phyloP scores from a whole-genome alignment of 345 rosid species.

The Eucalyptus dawsonii region DNA sequence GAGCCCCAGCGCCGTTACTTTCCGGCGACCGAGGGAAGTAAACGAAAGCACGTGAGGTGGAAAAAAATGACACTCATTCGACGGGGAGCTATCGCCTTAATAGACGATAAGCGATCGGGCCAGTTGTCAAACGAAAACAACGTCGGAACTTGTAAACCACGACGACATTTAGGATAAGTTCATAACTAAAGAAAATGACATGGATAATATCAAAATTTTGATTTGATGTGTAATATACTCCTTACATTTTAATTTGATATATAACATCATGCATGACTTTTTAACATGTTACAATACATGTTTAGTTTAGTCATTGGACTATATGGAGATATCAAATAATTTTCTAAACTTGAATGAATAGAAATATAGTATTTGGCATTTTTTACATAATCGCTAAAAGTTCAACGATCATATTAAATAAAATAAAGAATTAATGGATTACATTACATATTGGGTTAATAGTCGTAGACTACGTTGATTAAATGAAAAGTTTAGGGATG shows the following conservation, averaged over 20 bases:
- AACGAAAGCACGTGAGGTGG: background rate
- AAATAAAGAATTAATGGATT: no score
- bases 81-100: background rate
- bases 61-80: background rate
- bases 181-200: background rate
- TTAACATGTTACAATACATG: no score
- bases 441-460: no score
- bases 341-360: background rate
- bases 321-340: no score
- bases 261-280: background rate
- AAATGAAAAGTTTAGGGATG: background rate
- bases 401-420: no score
- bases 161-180: background rate
- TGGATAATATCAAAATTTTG: no score
- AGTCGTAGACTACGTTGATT: accelerated
- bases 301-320: no score
- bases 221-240: no score
- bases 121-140: background rate
- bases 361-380: background rate
- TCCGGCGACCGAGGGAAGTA: background rate
- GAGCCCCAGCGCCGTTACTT: background rate
- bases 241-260: no score
- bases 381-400: no score
- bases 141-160: background rate
- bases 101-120: background rate